Evolutionary conservation across 2,329 filamentous ascomycete species (phyloP).

Genomic region (Cordyceps tenuipes): DNA sequence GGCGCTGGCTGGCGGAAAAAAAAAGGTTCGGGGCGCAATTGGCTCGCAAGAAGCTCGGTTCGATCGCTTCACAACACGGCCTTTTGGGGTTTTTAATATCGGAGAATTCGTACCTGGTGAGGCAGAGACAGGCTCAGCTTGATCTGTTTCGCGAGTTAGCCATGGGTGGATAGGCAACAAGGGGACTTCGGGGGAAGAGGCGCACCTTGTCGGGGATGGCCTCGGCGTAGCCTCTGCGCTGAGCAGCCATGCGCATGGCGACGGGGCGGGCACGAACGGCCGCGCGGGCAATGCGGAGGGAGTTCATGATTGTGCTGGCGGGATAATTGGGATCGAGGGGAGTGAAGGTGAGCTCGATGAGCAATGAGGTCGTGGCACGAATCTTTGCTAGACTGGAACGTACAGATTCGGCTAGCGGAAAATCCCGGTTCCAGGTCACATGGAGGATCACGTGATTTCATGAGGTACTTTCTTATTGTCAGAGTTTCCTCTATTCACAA

Average conservation of each 20-base stretch:
- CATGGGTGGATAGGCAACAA: neutral
- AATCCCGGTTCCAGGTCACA: constrained; percentile 30
- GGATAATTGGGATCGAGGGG: constrained; percentile 40
- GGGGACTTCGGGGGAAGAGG: constrained; percentile 13
- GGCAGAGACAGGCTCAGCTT: constrained; percentile 96
- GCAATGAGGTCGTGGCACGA: constrained; percentile 34
- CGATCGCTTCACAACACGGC: constrained; percentile 11
- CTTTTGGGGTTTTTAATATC: neutral
- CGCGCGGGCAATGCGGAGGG: constrained; percentile 82
- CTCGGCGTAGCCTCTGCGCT: constrained; percentile 88
- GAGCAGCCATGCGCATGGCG: constrained; percentile 64
- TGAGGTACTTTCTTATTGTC: too few species aligned
- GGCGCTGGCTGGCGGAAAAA: constrained; percentile 11
- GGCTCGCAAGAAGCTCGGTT: constrained; percentile 18
- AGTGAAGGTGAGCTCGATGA: constrained; percentile 32
- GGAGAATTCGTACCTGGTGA: constrained; percentile 73
- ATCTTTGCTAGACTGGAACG: constrained; percentile 36
- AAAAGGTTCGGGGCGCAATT: constrained; percentile 18
- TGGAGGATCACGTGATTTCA: constrained; percentile 24
- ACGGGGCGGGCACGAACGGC: constrained; percentile 78
- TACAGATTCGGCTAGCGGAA: constrained; percentile 32
- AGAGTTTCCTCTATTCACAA: too few species aligned
- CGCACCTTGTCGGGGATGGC: constrained; percentile 70
- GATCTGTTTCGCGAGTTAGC: constrained; percentile 49
- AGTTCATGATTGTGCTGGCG: constrained; percentile 68